Conservation (phyloP, 2,329 filamentous ascomycete genomes). For the Ceratocystis ficicola region DNA sequence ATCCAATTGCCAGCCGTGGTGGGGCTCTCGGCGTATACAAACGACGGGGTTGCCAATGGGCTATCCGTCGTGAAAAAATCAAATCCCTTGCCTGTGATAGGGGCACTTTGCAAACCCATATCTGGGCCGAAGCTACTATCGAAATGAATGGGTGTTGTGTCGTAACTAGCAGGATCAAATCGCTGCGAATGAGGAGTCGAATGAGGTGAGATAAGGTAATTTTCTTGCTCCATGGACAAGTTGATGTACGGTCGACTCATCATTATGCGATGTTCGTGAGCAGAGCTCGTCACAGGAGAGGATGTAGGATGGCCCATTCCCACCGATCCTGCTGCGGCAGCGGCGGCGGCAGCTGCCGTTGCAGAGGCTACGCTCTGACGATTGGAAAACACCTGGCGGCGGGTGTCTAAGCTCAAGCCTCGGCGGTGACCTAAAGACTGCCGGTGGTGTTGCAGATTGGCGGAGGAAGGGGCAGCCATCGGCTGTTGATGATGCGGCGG, state of each 20-base stretch:
- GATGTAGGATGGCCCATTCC: slow-evolving; percentile 30
- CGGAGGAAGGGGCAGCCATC: slow-evolving; percentile 25
- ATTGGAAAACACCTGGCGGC: slow-evolving; percentile 36
- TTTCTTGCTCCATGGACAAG: slow-evolving; percentile 30
- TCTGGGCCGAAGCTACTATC: slow-evolving; percentile 34
- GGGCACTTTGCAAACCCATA: slow-evolving; percentile 19
- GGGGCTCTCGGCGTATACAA: slow-evolving; percentile 38
- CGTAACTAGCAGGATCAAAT: slow-evolving; percentile 39
- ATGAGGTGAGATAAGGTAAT: slow-evolving; percentile 46
- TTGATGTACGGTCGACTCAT: slow-evolving; percentile 28
- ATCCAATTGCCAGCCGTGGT: slow-evolving; percentile 37
- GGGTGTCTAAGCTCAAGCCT: slow-evolving; percentile 72
- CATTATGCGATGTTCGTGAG: slow-evolving; percentile 24
- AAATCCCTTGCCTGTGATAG: slow-evolving; percentile 35
- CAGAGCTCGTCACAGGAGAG: slow-evolving; percentile 24
- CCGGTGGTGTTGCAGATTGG: slow-evolving; percentile 14
- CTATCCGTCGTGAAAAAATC: slow-evolving; percentile 39
- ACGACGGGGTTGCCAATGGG: slow-evolving; percentile 38
- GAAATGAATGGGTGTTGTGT: slow-evolving; percentile 36
- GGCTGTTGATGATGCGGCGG: slow-evolving; percentile 33
- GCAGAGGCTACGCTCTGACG: slow-evolving; percentile 15
- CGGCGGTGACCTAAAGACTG: slow-evolving; percentile 50
- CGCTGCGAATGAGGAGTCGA: slow-evolving; percentile 43
- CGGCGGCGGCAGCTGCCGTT: slow-evolving; percentile 26
- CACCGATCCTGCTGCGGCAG: slow-evolving; percentile 28